These are phyloP conservation scores for Petunia axillaris DNA, from an alignment of 257 asterid genomes.

Conservation along the genomic window DNA sequence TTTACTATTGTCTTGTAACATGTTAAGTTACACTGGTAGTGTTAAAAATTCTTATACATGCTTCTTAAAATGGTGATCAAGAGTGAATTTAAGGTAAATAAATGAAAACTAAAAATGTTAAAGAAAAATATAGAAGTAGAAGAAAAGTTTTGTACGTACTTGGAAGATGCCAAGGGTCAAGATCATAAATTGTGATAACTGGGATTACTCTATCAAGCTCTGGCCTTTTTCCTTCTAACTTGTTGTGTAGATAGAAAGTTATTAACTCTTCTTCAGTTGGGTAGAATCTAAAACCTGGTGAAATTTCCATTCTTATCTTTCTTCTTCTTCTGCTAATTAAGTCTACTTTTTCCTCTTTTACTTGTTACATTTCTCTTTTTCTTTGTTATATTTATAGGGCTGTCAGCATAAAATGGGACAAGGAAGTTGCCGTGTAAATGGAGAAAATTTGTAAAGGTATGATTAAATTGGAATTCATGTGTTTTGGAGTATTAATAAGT, in stretches of 20 bases:
- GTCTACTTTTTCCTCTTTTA: background rate
- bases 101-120: background rate
- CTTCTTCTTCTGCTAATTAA: background rate
- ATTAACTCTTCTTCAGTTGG: slow-evolving; percentile 86
- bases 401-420: background rate
- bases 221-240: slow-evolving; percentile 43
- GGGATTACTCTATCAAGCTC: slow-evolving; percentile 61
- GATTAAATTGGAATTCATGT: background rate
- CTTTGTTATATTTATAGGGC: slow-evolving; percentile 12
- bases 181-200: slow-evolving; percentile 51
- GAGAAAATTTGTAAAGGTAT: slow-evolving; percentile 31
- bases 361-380: background rate
- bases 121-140: background rate
- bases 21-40: background rate
- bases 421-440: slow-evolving; percentile 49
- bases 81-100: background rate
- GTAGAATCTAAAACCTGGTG: slow-evolving; percentile 70
- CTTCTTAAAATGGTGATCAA: background rate
- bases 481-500: slow-evolving; percentile 9
- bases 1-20: background rate
- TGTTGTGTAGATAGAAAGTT: slow-evolving; percentile 63
- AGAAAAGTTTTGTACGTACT: slow-evolving; percentile 48
- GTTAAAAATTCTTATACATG: background rate
- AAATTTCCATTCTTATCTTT: slow-evolving; percentile 42
- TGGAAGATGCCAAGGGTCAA: slow-evolving; percentile 78